Conservation (phyloP, 208 protist genomes). For the Jaenimonas drosophilae region DNA sequence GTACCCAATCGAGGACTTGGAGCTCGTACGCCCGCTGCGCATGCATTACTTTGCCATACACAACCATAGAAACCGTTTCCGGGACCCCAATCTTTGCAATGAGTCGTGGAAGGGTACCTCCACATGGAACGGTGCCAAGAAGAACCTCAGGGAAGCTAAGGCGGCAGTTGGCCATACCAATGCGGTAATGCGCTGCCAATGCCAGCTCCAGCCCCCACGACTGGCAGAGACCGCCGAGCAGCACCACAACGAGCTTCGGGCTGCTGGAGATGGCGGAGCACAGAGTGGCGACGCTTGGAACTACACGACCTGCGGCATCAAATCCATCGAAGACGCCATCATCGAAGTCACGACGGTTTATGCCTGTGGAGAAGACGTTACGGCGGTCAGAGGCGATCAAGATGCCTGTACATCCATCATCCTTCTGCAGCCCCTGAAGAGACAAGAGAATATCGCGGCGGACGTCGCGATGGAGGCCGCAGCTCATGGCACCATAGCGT, state of each 20-base stretch:
- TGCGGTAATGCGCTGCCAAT: slow-evolving; percentile 51
- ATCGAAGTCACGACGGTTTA: slow-evolving; percentile 42
- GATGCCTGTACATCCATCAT: slow-evolving; percentile 17
- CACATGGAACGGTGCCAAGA: slow-evolving; percentile 68
- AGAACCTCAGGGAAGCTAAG: slow-evolving; percentile 59
- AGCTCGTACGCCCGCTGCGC: background rate
- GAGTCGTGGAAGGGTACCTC: slow-evolving; percentile 69
- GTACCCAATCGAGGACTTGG: background rate
- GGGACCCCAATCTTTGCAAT: slow-evolving; percentile 54
- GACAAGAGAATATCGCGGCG: slow-evolving; percentile 31
- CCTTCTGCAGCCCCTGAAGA: slow-evolving; percentile 23
- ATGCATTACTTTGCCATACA: background rate
- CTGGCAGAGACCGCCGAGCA: slow-evolving; percentile 47
- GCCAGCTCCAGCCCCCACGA: slow-evolving; percentile 77
- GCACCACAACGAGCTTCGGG: slow-evolving; percentile 60
- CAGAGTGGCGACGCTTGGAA: slow-evolving; percentile 44
- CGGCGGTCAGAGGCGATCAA: slow-evolving; percentile 30
- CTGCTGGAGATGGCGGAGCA: slow-evolving; percentile 28
- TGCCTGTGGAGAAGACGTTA: slow-evolving; percentile 57
- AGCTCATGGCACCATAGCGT: slow-evolving; percentile 15
- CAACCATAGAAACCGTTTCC: slow-evolving; percentile 27
- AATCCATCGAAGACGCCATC: slow-evolving; percentile 16
- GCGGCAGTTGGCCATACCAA: slow-evolving; percentile 17
- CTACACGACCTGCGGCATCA: slow-evolving; percentile 8
- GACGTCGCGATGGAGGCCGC: slow-evolving; percentile 29